Evolutionary conservation across 495 filamentous ascomycete genomes (phyloP).

Genomic region (Cladorrhinum samala): DNA sequence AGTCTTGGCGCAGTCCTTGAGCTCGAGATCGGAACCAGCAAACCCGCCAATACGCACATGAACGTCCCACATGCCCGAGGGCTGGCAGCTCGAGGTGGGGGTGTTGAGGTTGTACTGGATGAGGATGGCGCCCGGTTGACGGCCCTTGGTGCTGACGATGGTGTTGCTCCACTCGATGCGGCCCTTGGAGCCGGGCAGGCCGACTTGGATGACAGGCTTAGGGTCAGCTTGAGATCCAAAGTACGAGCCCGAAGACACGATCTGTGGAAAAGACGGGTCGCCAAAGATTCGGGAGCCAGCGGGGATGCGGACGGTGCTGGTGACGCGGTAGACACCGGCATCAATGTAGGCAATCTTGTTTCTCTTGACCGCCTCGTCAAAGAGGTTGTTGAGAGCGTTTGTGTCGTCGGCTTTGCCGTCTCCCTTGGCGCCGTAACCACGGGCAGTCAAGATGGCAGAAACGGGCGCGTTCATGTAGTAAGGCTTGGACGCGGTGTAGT

Average conservation of each 20-base stretch:
- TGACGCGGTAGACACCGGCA: constrained; percentile 75
- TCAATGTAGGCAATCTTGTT: constrained; percentile 77
- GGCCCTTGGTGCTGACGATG: constrained; percentile 65
- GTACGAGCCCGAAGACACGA: constrained; percentile 60
- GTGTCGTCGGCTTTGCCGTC: constrained; percentile 64
- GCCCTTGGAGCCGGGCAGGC: constrained; percentile 62
- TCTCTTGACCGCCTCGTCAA: constrained; percentile 48
- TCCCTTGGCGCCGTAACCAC: constrained; percentile 65
- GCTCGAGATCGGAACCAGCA: constrained; percentile 69
- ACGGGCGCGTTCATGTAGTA: constrained; percentile 55
- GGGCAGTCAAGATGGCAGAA: constrained; percentile 61
- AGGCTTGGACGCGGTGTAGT: constrained; percentile 65
- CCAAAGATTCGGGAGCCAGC: constrained; percentile 66
- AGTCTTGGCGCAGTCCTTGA: constrained; percentile 60
- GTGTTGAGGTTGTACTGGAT: constrained; percentile 80
- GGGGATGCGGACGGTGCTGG: constrained; percentile 70
- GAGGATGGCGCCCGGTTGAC: constrained; percentile 74
- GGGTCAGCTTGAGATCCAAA: constrained; percentile 65
- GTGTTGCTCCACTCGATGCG: constrained; percentile 74
- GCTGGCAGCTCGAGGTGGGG: constrained; percentile 45
- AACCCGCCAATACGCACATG: constrained; percentile 79
- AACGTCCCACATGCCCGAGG: constrained; percentile 81
- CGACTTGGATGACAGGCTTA: constrained; percentile 64
- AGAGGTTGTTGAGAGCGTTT: constrained; percentile 56
- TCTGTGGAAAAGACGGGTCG: constrained; percentile 77